Evolutionary conservation across 192 early-diverging fungal species (phyloP).

Genomic region (Coemansia brasiliensis): DNA sequence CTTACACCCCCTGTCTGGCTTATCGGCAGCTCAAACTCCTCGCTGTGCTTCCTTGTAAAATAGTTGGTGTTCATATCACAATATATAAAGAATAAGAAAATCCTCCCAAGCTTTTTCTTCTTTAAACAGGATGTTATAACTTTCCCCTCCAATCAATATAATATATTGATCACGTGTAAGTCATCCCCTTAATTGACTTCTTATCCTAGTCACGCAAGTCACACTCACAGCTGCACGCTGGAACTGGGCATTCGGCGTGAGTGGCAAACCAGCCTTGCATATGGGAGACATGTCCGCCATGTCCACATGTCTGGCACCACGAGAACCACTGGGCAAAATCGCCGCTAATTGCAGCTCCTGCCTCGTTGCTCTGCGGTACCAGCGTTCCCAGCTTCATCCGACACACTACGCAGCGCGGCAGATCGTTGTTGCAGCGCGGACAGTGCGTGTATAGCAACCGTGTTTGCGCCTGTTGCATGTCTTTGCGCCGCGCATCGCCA

Average conservation of each 20-base stretch:
- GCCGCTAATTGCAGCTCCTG: conserved; percentile 10
- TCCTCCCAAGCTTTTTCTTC: too few relatives aligned
- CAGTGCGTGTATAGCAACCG: conserved; percentile 44
- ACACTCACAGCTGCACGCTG: conserved; percentile 69
- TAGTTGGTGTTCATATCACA: too few relatives aligned
- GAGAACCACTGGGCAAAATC: conserved; percentile 93
- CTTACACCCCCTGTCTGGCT: background rate
- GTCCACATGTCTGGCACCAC: conserved; percentile 97
- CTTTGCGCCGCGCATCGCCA: conserved; percentile 18
- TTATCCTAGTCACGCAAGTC: conserved; percentile 10
- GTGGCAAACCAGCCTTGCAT: conserved; percentile 88
- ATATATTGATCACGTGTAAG: background rate
- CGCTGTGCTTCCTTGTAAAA: background rate
- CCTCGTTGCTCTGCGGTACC: conserved; percentile 14
- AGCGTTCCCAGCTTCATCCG: conserved; percentile 51
- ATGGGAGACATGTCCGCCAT: conserved; percentile 93
- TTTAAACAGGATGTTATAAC: too few relatives aligned
- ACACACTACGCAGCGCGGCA: conserved; percentile 55
- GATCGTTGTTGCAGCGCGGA: conserved; percentile 29
- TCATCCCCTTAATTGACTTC: background rate
- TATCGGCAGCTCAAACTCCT: conserved; percentile 2
- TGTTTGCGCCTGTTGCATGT: conserved; percentile 32
- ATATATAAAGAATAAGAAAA: too few relatives aligned
- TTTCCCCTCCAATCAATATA: too few relatives aligned
- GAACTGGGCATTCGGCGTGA: conserved; percentile 84